Evolutionary conservation across 1,284 basidiomycete species (phyloP).

Genomic region (Athelia sp.): DNA sequence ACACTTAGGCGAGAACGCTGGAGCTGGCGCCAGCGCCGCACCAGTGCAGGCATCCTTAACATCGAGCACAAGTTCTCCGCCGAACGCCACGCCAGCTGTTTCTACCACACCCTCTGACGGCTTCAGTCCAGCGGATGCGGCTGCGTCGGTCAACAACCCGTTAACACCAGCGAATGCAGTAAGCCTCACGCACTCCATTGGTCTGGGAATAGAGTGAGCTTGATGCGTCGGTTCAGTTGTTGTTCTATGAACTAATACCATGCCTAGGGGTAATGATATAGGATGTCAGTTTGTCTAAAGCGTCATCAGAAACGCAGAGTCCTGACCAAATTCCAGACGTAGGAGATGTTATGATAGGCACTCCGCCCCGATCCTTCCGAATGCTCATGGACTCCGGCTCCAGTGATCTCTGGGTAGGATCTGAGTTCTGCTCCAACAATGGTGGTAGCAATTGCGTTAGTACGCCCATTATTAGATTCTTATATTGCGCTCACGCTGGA

Average conservation of each 20-base stretch:
- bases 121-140: conserved; percentile 15
- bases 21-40: no score
- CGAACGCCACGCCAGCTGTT: not conserved
- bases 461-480: not conserved
- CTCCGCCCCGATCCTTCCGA: conserved; percentile 51
- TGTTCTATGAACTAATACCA: no score
- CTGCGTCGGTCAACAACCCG: conserved; percentile 1
- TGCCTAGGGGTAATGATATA: no score
- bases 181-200: conserved; percentile 55
- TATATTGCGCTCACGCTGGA: conserved; percentile 7
- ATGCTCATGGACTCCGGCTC: conserved; percentile 69
- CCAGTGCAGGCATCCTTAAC: no score
- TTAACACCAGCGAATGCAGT: conserved; percentile 44
- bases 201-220: conserved; percentile 66
- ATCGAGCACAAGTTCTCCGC: no score
- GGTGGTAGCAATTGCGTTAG: conserved; percentile 9
- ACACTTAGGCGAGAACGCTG: no score
- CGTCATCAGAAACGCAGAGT: no score
- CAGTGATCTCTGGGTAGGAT: conserved; percentile 65
- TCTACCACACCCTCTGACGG: conserved; percentile 9
- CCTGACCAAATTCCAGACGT: no score
- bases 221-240: not conserved
- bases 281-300: no score
- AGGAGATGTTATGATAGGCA: conserved; percentile 22
- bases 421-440: conserved; percentile 31